A percentile compares a stretch with the other conserved stretches of the same genome.
Conservation (phyloP, 768 basidiomycete species). For the Hemileccinum rubropunctum region DNA sequence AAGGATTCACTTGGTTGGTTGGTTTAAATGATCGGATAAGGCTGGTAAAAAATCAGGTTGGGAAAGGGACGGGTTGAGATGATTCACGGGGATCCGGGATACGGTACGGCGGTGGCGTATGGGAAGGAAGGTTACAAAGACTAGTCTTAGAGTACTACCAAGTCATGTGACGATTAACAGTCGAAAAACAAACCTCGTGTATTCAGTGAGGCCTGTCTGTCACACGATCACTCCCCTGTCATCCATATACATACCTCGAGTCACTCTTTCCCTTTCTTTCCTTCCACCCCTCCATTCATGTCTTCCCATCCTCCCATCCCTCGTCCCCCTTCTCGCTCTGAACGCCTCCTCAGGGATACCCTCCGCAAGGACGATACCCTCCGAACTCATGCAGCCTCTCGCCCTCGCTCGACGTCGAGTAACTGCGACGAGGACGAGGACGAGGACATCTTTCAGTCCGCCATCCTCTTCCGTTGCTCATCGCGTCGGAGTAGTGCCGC, state of each 20-base stretch:
- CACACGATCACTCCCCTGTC: slow-evolving; percentile 30
- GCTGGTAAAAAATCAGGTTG: neutral
- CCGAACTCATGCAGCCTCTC: slow-evolving; percentile 25
- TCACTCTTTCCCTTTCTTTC: slow-evolving; percentile 3
- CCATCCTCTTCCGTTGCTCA: slow-evolving; percentile 25
- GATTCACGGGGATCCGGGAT: slow-evolving; percentile 3
- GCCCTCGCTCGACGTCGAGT: slow-evolving; percentile 27
- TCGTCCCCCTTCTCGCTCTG: slow-evolving; percentile 49
- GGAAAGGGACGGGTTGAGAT: neutral
- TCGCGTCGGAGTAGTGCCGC: slow-evolving; percentile 21
- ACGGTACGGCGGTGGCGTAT: no score
- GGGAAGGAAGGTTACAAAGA: no score
- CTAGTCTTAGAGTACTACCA: no score
- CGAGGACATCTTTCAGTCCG: slow-evolving; percentile 28
- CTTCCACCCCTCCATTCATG: slow-evolving; percentile 12
- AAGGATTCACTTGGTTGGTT: slow-evolving; percentile 8
- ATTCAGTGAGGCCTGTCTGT: slow-evolving; percentile 13
- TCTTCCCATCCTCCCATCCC: slow-evolving; percentile 13
- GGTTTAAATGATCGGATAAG: slow-evolving; percentile 15
- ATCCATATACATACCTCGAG: slow-evolving; percentile 21
- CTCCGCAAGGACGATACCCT: slow-evolving; percentile 48
- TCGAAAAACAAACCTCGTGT: slow-evolving; percentile 12
- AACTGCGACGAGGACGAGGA: slow-evolving; percentile 25
- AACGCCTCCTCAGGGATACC: slow-evolving; percentile 55
- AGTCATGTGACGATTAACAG: neutral